These are phyloP conservation scores for Pistacia integerrima DNA, from an alignment of 345 rosid genomes.

Conservation along the genomic window DNA sequence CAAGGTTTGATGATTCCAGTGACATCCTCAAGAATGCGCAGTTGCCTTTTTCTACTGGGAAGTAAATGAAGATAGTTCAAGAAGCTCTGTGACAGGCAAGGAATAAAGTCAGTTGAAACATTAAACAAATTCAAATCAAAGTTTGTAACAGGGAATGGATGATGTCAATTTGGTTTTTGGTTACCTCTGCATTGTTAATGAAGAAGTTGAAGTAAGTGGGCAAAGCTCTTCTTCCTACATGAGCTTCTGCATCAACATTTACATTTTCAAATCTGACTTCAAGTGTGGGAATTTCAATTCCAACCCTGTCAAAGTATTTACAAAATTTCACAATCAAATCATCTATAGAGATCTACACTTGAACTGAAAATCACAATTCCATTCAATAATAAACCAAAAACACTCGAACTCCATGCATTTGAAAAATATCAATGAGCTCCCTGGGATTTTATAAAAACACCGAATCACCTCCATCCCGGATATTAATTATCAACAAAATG, in stretches of 20 bases:
- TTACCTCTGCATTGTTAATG: slow-evolving; percentile 31
- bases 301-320: slow-evolving; percentile 30
- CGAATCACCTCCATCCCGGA: too few relatives aligned
- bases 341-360: neutral
- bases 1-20: slow-evolving; percentile 73
- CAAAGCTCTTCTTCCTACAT: slow-evolving; percentile 32
- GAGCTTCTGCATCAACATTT: slow-evolving; percentile 34
- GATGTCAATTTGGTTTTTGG: neutral
- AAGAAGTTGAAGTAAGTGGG: slow-evolving; percentile 40
- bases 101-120: neutral
- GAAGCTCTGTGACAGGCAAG: slow-evolving; percentile 22
- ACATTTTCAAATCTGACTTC: slow-evolving; percentile 49
- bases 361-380: too few relatives aligned
- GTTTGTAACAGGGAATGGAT: neutral
- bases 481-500: too few relatives aligned
- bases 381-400: too few relatives aligned
- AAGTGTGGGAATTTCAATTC: slow-evolving; percentile 39
- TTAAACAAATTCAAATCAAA: neutral
- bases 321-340: neutral
- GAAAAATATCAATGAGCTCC: too few relatives aligned
- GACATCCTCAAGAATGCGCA: slow-evolving; percentile 53
- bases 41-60: slow-evolving; percentile 36
- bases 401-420: too few relatives aligned
- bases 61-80: slow-evolving; percentile 30
- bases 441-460: too few relatives aligned